Base-by-base conservation (phyloP, 306 rosid genomes). In the Pachyrhizus erosus region DNA sequence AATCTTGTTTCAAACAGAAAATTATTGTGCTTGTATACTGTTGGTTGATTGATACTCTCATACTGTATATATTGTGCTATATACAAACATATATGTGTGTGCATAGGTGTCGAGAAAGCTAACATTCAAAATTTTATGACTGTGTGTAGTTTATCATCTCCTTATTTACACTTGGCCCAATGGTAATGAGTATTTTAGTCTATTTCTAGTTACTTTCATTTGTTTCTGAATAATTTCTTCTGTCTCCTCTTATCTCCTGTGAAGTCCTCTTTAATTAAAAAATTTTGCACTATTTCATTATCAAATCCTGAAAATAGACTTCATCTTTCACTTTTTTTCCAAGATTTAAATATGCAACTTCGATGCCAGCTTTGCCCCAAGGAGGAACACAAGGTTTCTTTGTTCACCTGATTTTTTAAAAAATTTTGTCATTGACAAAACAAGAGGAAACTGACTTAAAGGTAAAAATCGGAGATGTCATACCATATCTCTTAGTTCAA, bases 281-380 rank as follows among this genome's bases (percentile, higher is more conserved):
- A 14, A 51, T 2, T 9, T 9, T 49, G 26, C 27, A 21, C 75
- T 8, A 6, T 49, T 37, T 60, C 34, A 67, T 67, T 34, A 67
- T 51, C 42, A 10, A 78, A 67, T 52, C 20, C 67, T 51, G 68
- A 78, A 78, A 66, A 67, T 66, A 51, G 62, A 66, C 54, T 52
- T 68, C 29, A 17, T 17, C 13, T 40, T 80, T 55, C 10, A 14
- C 60, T 23, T 15, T 43, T 55, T 54, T 23, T 21, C 27, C 12
- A 68, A 68, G 45, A 52, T 68, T 24, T 17, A 20, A 54, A 69
- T 40, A 62, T 39, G 46, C 31, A 79, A 52, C 62, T 67, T 26
- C 13, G 1, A 23, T 52, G 26, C 57, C 43, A 79, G 21, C 37
- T 7, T 65, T 66, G 17, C 66, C 67, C 43, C 75, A 33, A 14